These are phyloP conservation scores for Dendrobium chrysotoxum DNA, from an alignment of 106 monocot species.

Conservation along the genomic window DNA sequence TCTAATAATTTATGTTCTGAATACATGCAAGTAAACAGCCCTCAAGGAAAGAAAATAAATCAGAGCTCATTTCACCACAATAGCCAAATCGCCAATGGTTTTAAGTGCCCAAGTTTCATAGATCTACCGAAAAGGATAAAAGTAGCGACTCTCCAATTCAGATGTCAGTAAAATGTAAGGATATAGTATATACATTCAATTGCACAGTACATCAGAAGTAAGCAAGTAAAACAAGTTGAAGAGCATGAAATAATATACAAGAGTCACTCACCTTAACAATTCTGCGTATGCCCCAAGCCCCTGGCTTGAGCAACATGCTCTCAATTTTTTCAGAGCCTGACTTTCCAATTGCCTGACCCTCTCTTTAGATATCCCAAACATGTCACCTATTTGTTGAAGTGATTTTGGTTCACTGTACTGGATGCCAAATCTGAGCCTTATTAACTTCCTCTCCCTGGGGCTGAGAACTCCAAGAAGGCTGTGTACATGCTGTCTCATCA, in stretches of 20 bases:
- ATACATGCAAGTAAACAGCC: too few relatives aligned
- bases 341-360: constrained; percentile 77
- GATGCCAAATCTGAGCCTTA: constrained; percentile 58
- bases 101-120: neutral
- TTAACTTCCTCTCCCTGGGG: constrained; percentile 70
- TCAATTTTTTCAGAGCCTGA: constrained; percentile 64
- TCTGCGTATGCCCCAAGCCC: constrained; percentile 49
- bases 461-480: constrained; percentile 50
- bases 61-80: too few relatives aligned
- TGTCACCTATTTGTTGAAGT: constrained; percentile 61
- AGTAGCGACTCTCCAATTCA: neutral
- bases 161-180: neutral
- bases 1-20: too few relatives aligned
- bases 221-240: neutral
- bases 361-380: constrained; percentile 68
- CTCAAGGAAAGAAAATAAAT: too few relatives aligned
- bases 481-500: constrained; percentile 75
- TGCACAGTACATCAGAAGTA: neutral
- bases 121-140: neutral
- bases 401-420: constrained; percentile 37
- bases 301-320: constrained; percentile 27
- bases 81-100: too few relatives aligned
- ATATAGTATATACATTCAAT: neutral
- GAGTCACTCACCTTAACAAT: constrained; percentile 32
- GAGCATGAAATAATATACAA: neutral